Evolutionary conservation across 139 green algal genomes (phyloP), one percentile per base, ranked within the genome.

Genomic region (Tetraselmis striata): DNA sequence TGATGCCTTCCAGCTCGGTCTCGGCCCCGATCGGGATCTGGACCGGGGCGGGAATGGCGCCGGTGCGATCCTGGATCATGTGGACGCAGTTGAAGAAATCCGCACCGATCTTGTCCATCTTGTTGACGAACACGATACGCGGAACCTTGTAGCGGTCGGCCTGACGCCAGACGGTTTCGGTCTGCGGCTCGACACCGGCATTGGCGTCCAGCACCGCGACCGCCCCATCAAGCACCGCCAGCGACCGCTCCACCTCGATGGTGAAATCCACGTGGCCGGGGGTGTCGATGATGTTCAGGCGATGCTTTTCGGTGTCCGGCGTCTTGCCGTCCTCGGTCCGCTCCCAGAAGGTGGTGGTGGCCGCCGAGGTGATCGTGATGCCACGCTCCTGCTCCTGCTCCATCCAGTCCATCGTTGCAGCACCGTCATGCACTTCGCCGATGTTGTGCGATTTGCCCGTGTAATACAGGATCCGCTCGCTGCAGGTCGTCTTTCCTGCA

Each of bases 261-360:
- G 79, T 88, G 83, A 88, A 88, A 80, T 86, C 78, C 75, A 88
- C 96, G 92, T 99, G 95, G 23, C 96, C 96, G 29, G 97, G 97
- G 1, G 97, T 99, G 90, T 99, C 97, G 82, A 99, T 99, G 88
- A 99, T 98, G 90, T 99, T 99, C 87, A 99, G 96, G 77, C 95
- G 90, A 89, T 98, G n/a, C n/a, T n/a, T n/a, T n/a, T n/a, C n/a
- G n/a, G n/a, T n/a, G n/a, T n/a, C 89, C 80, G 84, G 87, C 59
- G 80, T 87, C 87, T n/a, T n/a, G n/a, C n/a, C n/a, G n/a, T n/a
- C n/a, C n/a, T n/a, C n/a, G n/a, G n/a, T 90, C 84, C 94, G 91
- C n/a, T 97, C 91, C 97, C 97, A 99, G 59, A 90, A 85, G 93
- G 94, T 98, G 1, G 96, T 98, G 77, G 96, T 99, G 80, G 97